These are phyloP conservation scores for Pyrenochaeta sp. DNA, from an alignment of 2,329 filamentous ascomycete genomes.

Conservation along the genomic window DNA sequence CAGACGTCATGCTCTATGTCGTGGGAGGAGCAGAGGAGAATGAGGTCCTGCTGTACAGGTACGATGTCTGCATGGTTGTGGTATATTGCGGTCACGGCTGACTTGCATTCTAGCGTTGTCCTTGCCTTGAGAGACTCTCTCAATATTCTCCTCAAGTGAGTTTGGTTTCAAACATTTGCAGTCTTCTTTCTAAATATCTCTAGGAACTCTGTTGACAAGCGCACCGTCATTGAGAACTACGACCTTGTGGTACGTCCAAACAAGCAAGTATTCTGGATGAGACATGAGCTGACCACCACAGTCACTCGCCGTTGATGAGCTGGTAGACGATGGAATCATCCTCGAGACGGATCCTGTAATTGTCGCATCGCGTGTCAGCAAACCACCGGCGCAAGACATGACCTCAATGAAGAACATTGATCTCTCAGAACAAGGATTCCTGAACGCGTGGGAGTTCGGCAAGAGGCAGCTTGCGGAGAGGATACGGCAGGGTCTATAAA, in stretches of 20 bases:
- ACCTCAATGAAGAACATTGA: conserved; percentile 90
- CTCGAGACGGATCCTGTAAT: conserved; percentile 96
- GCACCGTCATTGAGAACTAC: conserved; percentile 98
- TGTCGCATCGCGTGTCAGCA: conserved; percentile 89
- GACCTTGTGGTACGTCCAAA: conserved; percentile 72
- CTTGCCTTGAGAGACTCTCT: conserved; percentile 89
- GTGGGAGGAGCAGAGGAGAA: conserved; percentile 92
- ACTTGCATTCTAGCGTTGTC: conserved; percentile 69
- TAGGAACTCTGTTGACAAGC: conserved; percentile 95
- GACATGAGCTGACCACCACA: conserved; percentile 74
- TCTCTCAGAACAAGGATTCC: conserved; percentile 91
- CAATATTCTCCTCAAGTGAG: conserved; percentile 90
- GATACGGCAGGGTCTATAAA: conserved; percentile 74
- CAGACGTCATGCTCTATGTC: conserved; percentile 95
- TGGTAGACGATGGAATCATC: conserved; percentile 76
- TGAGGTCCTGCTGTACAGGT: conserved; percentile 89
- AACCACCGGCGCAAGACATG: conserved; percentile 88
- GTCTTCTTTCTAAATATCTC: conserved; percentile 7
- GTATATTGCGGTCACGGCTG: conserved; percentile 6
- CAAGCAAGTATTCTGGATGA: neutral
- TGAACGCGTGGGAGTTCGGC: conserved; percentile 93
- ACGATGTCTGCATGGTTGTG: conserved; percentile 1
- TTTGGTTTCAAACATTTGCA: conserved; percentile 2
- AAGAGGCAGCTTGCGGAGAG: conserved; percentile 91
- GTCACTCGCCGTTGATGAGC: conserved; percentile 89